Conservation (phyloP, 1,284 basidiomycete genomes). For the Tilletia caries region DNA sequence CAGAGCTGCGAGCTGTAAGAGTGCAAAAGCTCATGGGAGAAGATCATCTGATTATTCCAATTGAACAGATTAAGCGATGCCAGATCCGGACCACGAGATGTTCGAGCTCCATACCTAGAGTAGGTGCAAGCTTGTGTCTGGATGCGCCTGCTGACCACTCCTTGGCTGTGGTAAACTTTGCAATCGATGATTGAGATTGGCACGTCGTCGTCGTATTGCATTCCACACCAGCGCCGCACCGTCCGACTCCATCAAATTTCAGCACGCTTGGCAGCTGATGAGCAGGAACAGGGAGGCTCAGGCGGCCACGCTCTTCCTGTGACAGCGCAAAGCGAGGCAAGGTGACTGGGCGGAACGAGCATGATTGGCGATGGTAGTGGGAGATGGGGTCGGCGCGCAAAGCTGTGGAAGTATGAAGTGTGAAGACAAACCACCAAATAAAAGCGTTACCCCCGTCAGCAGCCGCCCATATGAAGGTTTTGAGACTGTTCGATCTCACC, state of each 20-base stretch:
- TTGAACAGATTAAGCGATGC: not conserved
- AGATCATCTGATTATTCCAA: not conserved
- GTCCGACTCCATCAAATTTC: not conserved
- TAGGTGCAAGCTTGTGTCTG: not conserved
- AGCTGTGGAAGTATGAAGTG: not conserved
- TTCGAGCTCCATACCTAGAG: not conserved
- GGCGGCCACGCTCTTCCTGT: not conserved
- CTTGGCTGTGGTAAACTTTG: slow-evolving; percentile 3
- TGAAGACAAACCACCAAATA: too few species aligned
- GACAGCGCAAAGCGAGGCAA: not conserved
- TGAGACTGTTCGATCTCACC: too few species aligned
- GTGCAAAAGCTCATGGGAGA: not conserved
- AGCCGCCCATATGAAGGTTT: too few species aligned
- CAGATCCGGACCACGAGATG: not conserved
- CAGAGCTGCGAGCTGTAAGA: not conserved
- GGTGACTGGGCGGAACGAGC: not conserved
- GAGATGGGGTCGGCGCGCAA: not conserved
- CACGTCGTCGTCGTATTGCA: not conserved
- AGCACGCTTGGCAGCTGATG: not conserved
- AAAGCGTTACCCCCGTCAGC: too few species aligned
- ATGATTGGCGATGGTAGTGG: not conserved
- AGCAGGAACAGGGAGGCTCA: not conserved
- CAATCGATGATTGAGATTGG: not conserved
- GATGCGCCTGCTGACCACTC: not conserved
- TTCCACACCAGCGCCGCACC: not conserved